Conservation (phyloP, 768 basidiomycete genomes). For the Flagelloscypha sp. region DNA sequence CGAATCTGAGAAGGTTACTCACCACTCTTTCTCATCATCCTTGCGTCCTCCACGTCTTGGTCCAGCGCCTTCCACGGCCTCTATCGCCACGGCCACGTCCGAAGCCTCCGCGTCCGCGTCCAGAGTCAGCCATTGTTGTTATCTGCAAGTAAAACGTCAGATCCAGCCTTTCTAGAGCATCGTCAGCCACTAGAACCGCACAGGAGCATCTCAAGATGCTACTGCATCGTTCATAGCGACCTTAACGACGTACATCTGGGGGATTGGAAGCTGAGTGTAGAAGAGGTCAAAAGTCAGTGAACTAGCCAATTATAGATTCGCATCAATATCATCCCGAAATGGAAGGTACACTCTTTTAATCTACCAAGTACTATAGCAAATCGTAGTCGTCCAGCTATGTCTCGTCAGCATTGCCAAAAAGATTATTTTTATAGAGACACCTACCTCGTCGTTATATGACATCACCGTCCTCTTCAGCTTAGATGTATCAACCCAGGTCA, state of each 20-base stretch:
- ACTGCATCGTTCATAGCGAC: too few species aligned
- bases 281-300: too few species aligned
- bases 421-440: slow-evolving; percentile 15
- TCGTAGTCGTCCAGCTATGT: slow-evolving; percentile 92
- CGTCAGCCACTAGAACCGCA: too few species aligned
- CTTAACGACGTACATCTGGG: too few species aligned
- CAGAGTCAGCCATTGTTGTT: slow-evolving; percentile 77
- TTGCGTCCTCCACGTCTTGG: slow-evolving; percentile 95
- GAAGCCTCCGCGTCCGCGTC: slow-evolving; percentile 86
- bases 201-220: too few species aligned
- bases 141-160: slow-evolving; percentile 14
- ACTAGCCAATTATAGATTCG: too few species aligned
- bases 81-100: slow-evolving; percentile 76
- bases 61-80: slow-evolving; percentile 58
- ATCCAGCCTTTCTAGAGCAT: background rate
- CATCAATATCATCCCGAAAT: too few species aligned
- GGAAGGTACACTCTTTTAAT: background rate
- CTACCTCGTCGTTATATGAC: slow-evolving; percentile 92
- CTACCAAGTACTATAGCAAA: slow-evolving; percentile 60
- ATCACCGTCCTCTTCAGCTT: slow-evolving; percentile 94
- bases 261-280: too few species aligned
- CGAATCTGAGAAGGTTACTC: slow-evolving; percentile 13
- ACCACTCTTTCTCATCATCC: slow-evolving; percentile 99
- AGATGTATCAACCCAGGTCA: slow-evolving; percentile 98
- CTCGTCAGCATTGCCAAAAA: too few species aligned